Conservation (phyloP, 257 asterid genomes). For the Solanum pennellii region DNA sequence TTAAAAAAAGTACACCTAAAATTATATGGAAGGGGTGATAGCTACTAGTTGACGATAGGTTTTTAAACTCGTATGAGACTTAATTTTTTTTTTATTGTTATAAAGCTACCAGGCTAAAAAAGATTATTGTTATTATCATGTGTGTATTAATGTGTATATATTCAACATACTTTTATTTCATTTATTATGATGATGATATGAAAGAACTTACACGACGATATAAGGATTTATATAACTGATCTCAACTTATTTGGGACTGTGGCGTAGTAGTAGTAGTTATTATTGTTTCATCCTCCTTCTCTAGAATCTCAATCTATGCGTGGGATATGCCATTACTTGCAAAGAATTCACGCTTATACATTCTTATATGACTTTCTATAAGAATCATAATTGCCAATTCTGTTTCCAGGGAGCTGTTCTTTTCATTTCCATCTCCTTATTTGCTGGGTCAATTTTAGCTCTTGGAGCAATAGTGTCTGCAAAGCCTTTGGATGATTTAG, state of each 20-base stretch:
- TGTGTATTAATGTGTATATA: not conserved
- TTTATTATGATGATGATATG: not conserved
- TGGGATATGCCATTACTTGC: not conserved
- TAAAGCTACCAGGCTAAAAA: not conserved
- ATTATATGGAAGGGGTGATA: not conserved
- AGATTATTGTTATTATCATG: not conserved
- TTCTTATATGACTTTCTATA: not conserved
- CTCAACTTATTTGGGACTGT: not conserved
- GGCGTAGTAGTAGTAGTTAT: not conserved
- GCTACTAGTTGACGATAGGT: not conserved
- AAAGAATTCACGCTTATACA: not conserved
- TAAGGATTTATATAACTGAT: not conserved
- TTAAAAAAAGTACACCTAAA: not conserved
- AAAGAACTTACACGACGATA: not conserved
- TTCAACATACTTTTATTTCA: not conserved
- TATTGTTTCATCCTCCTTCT: not conserved
- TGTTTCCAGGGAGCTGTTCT: constrained; percentile 60
- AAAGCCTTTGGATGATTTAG: constrained; percentile 89
- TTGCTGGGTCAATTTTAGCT: constrained; percentile 79
- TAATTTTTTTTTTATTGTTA: not conserved
- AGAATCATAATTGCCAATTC: not conserved
- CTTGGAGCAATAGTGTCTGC: constrained; percentile 95
- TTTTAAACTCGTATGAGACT: not conserved
- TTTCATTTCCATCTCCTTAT: constrained; percentile 58
- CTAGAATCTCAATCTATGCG: not conserved